Base-by-base conservation (phyloP, 1,284 basidiomycete genomes). In the Fomitiporia mediterranea region DNA sequence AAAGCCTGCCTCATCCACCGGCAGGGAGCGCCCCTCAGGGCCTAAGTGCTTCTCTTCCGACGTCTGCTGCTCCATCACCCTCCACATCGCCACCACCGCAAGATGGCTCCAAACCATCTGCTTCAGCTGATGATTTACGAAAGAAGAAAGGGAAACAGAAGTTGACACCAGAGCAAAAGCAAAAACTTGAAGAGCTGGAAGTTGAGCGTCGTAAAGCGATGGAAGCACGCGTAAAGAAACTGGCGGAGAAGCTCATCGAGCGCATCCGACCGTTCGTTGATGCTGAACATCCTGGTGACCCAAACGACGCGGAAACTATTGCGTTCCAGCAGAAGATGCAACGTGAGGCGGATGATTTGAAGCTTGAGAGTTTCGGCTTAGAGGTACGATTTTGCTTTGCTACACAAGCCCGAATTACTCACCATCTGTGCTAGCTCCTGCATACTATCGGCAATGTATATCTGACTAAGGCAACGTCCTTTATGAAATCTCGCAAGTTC, bases 361-460 rank as follows among this genome's bases (percentile, higher is more conserved):
- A 98, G 77, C 74, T 98, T 57, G 97, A 99, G 75, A 96, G 93
- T 63, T 99, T 99, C 70, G 97, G 97, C 56, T 86, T 99, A 40
- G 96, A 98, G 82, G 87, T 95, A 62, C 11, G 72, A 69, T 38
- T 35, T 56, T 11, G 5, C 30, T 34, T 23, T 17, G 51, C 27
- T 34, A 23, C 30, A 5, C 17, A 39, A 9, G 49, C 28, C 21
- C 37, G 13, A 40, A 40, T 49, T 54, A 55, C 61, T 59, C 44
- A 61, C 11, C 6, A 51, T 49, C 50, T 63, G 50, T 39, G 21
- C 21, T 60, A 89, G 86, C 77, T 93, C 50, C 72, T 94, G 38
- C 89, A 93, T 64, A 86, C 90, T 11, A 94, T 95, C 64, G 91
- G 92, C 2, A 86, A 81, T 56, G 85, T 98, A 34, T 99, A 98